Percentiles rank a stretch among this genome's conserved stretches.
Evolutionary conservation across 2,329 filamentous ascomycete species (phyloP).

Genomic region (Penicillium brasilianum): DNA sequence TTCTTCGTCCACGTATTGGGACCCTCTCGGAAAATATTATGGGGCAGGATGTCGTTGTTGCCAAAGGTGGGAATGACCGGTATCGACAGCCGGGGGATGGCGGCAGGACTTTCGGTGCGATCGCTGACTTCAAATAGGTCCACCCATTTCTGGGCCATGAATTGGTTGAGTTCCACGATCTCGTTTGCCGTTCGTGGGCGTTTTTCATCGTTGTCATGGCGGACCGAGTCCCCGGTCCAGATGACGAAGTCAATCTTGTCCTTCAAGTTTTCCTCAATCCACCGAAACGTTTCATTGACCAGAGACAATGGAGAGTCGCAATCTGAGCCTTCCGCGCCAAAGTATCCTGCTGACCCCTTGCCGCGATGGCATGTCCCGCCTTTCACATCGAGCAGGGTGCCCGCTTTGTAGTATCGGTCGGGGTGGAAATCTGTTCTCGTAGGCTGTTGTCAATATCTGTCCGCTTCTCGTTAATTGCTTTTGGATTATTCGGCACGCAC

Average conservation of each 20-base stretch:
- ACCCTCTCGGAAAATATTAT: slow-evolving; percentile 87
- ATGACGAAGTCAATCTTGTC: slow-evolving; percentile 86
- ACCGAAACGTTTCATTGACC: slow-evolving; percentile 85
- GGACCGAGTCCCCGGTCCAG: slow-evolving; percentile 89
- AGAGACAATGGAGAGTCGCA: slow-evolving; percentile 85
- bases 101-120: slow-evolving; percentile 50
- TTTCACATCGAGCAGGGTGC: slow-evolving; percentile 69
- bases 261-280: slow-evolving; percentile 78
- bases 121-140: slow-evolving; percentile 67
- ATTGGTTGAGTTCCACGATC: slow-evolving; percentile 77
- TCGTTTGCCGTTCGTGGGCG: slow-evolving; percentile 76
- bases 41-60: slow-evolving; percentile 96
- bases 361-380: slow-evolving; percentile 75
- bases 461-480: too few species aligned
- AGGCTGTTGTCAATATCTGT: slow-evolving; percentile 4
- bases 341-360: slow-evolving; percentile 75
- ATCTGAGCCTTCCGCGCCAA: slow-evolving; percentile 83
- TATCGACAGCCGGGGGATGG: slow-evolving; percentile 65
- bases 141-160: slow-evolving; percentile 75
- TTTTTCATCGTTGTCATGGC: slow-evolving; percentile 85
- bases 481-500: slow-evolving; percentile 22
- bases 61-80: slow-evolving; percentile 90
- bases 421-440: slow-evolving; percentile 78
- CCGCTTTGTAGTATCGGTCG: slow-evolving; percentile 81
- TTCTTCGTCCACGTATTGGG: slow-evolving; percentile 84